Percentiles rank a stretch among this genome's conserved stretches.
Conservation (phyloP, 352 stramenopile genomes). For the Phytophthora litchii region DNA sequence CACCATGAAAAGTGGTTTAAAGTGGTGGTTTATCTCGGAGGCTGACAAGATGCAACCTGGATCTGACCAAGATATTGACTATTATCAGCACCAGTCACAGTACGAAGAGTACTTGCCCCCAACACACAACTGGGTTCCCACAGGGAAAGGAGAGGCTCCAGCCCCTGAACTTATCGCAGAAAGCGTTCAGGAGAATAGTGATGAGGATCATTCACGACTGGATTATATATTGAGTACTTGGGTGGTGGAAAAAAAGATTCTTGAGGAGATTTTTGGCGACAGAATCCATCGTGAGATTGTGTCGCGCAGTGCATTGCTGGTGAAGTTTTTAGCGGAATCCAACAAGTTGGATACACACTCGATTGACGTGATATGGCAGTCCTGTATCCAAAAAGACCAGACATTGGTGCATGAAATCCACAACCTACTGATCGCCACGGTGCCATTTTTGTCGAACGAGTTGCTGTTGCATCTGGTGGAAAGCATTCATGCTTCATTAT, state of each 20-base stretch:
- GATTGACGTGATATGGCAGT: slow-evolving; percentile 82
- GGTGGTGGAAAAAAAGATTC: slow-evolving; percentile 75
- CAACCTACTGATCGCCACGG: slow-evolving; percentile 71
- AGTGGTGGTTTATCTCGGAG: slow-evolving; percentile 99
- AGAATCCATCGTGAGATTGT: slow-evolving; percentile 90
- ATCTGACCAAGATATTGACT: slow-evolving; percentile 98
- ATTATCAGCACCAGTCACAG: slow-evolving; percentile 98
- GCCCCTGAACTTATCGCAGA: slow-evolving; percentile 76
- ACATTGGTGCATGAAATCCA: slow-evolving; percentile 87
- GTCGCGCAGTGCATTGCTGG: slow-evolving; percentile 74
- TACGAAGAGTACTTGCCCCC: slow-evolving; percentile 94
- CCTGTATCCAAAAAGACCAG: slow-evolving; percentile 85
- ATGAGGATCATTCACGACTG: slow-evolving; percentile 57
- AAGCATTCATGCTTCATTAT: slow-evolving; percentile 64
- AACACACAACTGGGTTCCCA: slow-evolving; percentile 88
- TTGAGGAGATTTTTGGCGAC: slow-evolving; percentile 89
- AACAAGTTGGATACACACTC: slow-evolving; percentile 69
- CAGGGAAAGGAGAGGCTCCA: slow-evolving; percentile 71
- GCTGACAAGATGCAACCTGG: slow-evolving; percentile 96
- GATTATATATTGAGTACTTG: slow-evolving; percentile 79
- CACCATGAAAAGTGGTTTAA: slow-evolving; percentile 97
- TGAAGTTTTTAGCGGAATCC: slow-evolving; percentile 88
- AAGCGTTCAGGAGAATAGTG: slow-evolving; percentile 57
- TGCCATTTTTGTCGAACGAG: slow-evolving; percentile 77
- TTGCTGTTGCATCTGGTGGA: slow-evolving; percentile 76